Evolutionary conservation across 768 basidiomycete species (phyloP).

Genomic region (Leucogyrophana mollusca): DNA sequence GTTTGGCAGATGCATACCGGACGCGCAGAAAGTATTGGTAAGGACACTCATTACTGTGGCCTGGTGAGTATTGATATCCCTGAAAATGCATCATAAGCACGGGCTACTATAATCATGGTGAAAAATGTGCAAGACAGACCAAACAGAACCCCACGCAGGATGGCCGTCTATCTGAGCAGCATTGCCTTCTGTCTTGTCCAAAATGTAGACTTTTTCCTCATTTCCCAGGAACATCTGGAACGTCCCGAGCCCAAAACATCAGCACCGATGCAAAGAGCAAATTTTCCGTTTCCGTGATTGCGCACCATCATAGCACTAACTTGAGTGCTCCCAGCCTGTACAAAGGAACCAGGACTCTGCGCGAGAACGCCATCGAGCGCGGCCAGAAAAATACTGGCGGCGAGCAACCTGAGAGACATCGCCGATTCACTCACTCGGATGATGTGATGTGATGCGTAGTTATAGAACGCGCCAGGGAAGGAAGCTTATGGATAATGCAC

Average conservation of each 20-base stretch:
- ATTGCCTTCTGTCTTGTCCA: slow-evolving; percentile 87
- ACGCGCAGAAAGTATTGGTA: slow-evolving; percentile 78
- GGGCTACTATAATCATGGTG: no score
- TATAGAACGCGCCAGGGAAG: no score
- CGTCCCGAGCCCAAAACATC: slow-evolving; percentile 1
- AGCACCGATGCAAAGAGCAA: neutral
- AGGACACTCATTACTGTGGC: slow-evolving; percentile 65
- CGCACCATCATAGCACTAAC: slow-evolving; percentile 55
- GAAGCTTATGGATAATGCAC: no score
- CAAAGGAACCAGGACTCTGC: slow-evolving; percentile 15
- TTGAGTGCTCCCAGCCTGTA: slow-evolving; percentile 29
- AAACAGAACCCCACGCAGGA: slow-evolving; percentile 72
- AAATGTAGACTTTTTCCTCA: slow-evolving; percentile 77
- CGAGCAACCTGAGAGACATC: no score
- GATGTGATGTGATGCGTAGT: no score
- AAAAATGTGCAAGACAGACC: slow-evolving; percentile 30
- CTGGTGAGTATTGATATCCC: slow-evolving; percentile 60
- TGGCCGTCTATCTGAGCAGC: slow-evolving; percentile 61
- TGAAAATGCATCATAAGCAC: slow-evolving; percentile 14
- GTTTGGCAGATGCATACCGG: slow-evolving; percentile 78
- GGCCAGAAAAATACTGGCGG: no score
- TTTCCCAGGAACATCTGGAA: slow-evolving; percentile 77
- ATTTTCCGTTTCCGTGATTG: neutral
- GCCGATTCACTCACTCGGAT: no score
- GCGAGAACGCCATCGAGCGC: slow-evolving; percentile 8